phyloP scores from a whole-genome alignment of 495 filamentous ascomycete species.

The Penicillium arizonense region DNA sequence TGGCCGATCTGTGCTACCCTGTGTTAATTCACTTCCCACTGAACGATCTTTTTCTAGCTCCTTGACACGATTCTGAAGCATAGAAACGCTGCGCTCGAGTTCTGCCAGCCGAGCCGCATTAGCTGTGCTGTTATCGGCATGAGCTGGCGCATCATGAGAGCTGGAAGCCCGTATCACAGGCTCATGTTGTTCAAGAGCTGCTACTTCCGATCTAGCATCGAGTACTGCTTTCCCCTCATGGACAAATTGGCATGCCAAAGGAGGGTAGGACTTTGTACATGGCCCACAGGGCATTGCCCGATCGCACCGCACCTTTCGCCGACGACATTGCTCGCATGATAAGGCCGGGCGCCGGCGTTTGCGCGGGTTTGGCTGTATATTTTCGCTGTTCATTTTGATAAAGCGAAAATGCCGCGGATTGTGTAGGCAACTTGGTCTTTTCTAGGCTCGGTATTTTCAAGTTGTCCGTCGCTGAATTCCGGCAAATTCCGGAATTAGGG shows the following conservation, averaged over 20 bases:
- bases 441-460: not conserved
- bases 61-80: slow-evolving; percentile 17
- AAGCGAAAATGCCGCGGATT: not conserved
- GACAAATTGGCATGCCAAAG: slow-evolving; percentile 23
- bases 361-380: slow-evolving; percentile 10
- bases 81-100: slow-evolving; percentile 12
- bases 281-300: slow-evolving; percentile 37
- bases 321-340: slow-evolving; percentile 44
- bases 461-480: slow-evolving; percentile 6
- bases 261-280: slow-evolving; percentile 30
- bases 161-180: not conserved
- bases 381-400: not conserved
- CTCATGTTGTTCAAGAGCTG: too few species aligned
- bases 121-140: not conserved
- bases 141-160: not conserved
- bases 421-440: not conserved
- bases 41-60: slow-evolving; percentile 7
- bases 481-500: slow-evolving; percentile 7
- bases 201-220: slow-evolving; percentile 4
- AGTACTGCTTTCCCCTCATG: slow-evolving; percentile 18
- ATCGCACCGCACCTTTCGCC: slow-evolving; percentile 47
- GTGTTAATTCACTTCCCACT: not conserved
- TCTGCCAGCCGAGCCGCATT: slow-evolving; percentile 11
- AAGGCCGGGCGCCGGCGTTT: slow-evolving; percentile 41
- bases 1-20: not conserved